A percentile compares a stretch with the other conserved stretches of the same genome.
Conservation (phyloP, 2,329 filamentous ascomycete species). For the Aspergillus sp. region DNA sequence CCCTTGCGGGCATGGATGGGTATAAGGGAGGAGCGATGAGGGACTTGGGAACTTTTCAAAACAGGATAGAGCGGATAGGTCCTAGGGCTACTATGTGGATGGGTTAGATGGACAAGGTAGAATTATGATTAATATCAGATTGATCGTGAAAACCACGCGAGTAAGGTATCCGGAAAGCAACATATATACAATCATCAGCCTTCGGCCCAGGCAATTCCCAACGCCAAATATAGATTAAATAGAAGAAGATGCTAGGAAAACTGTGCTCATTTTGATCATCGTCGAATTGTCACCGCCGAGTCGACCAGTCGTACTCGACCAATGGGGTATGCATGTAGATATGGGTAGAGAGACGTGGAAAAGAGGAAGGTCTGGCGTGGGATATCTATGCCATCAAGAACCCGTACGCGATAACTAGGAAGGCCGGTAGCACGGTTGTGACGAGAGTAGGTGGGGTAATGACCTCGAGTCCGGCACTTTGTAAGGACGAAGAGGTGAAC, state of each 20-base stretch:
- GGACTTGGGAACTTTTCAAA: too few relatives aligned
- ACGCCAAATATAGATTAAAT: not conserved
- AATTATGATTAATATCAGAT: not conserved
- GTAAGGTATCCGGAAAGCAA: not conserved
- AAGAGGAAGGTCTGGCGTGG: not conserved
- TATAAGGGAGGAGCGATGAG: too few relatives aligned
- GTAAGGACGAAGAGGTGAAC: slow-evolving; percentile 51
- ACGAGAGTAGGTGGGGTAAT: slow-evolving; percentile 14
- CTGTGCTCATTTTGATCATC: slow-evolving; percentile 4
- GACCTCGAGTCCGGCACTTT: slow-evolving; percentile 23
- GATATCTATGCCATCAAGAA: not conserved
- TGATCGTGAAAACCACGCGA: not conserved
- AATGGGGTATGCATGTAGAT: not conserved
- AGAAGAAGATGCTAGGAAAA: not conserved
- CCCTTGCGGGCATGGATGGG: too few relatives aligned
- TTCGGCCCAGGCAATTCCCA: not conserved
- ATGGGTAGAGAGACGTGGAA: not conserved
- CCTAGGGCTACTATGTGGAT: not conserved
- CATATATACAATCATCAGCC: not conserved
- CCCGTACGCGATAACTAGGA: slow-evolving; percentile 22
- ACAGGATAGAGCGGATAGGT: too few relatives aligned
- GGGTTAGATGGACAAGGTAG: not conserved
- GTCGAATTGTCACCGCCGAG: not conserved
- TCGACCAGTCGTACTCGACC: slow-evolving; percentile 4
- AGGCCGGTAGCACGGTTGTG: slow-evolving; percentile 25